Base-by-base conservation (phyloP, 73 alveolate species). In the Halteria grandinella region DNA sequence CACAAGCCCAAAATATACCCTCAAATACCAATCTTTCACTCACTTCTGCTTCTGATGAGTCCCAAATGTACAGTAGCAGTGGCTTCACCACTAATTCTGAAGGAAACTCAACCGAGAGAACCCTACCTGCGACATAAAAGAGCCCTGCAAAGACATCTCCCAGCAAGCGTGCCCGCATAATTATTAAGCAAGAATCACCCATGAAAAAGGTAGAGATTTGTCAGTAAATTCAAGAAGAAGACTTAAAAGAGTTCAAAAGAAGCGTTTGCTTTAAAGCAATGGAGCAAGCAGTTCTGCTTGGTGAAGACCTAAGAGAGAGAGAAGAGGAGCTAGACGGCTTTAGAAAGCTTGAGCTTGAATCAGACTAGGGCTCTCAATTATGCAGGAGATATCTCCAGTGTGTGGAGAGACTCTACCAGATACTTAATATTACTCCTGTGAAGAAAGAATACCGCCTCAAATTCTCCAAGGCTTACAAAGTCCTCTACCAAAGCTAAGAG, bases 311-410 rank as follows among this genome's bases (percentile, higher is more conserved):
- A 23, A 66, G 32, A n/a, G n/a, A n/a, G n/a, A n/a, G 4, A 44
- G 43, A 5, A 66, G 66, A 47, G 80, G 47, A 45, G 28, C 59
- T 60, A 45, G 69, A 66, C 43, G 28, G n/a, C n/a, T n/a, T n/a
- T 24, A 52, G 69, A 7, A 95, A 90, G 75, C 93, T 89, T 80
- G 99, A 95, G 69, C 75, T 95, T 7, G 98, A 92, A 63, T 77
- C 96, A 20, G 97, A 93, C 21, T 96, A 95, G 55, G 99, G 99
- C 58, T 83, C 90, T 33, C 89, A 87, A 64, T 58, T 91, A 32
- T 95, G 98, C 83, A 93, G 85, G 58, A 92, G 83, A 62, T 90
- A 70, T 72, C 75, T 95, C 24, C 58, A 88, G 40, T 83, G 80
- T 34, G 63, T 95, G 11, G 99, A 95, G 63, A 69, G 87, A 77